Evolutionary conservation across 1,284 basidiomycete genomes (phyloP).

Genomic region (Heterobasidion parviporum): DNA sequence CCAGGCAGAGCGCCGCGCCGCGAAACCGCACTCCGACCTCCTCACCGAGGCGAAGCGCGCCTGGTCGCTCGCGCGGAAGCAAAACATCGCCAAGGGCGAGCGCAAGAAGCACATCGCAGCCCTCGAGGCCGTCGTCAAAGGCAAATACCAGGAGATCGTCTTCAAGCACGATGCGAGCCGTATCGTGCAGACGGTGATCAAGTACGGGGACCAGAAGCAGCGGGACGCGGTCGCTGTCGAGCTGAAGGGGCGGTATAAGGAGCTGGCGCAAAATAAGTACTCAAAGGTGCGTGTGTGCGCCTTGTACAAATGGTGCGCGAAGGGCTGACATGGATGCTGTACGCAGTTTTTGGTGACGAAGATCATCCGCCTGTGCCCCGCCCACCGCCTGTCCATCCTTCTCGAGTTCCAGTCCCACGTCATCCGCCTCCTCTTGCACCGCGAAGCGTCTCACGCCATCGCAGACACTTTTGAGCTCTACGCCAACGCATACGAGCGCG

Average conservation of each 20-base stretch:
- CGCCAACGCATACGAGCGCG: constrained; percentile 74
- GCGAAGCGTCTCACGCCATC: constrained; percentile 74
- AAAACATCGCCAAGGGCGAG: constrained; percentile 64
- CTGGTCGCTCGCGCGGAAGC: constrained; percentile 77
- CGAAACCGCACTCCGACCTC: constrained; percentile 72
- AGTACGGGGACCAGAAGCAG: constrained; percentile 73
- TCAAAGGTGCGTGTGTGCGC: constrained; percentile 55
- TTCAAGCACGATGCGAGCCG: constrained; percentile 88
- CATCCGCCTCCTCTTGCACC: constrained; percentile 69
- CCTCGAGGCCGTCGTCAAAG: constrained; percentile 68
- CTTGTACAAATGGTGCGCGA: background rate
- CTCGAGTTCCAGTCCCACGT: constrained; percentile 70
- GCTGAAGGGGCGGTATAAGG: constrained; percentile 70
- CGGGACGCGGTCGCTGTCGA: constrained; percentile 74
- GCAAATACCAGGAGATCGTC: constrained; percentile 76
- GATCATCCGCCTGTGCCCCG: constrained; percentile 70
- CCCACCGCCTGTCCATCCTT: constrained; percentile 66
- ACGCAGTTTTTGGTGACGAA: constrained; percentile 79
- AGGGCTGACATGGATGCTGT: background rate
- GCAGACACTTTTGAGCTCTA: constrained; percentile 85
- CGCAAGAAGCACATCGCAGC: constrained; percentile 64
- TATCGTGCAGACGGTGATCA: constrained; percentile 81
- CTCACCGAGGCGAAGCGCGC: constrained; percentile 69
- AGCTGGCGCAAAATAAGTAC: constrained; percentile 79
- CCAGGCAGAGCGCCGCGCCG: constrained; percentile 57